Evolutionary conservation across 2,329 filamentous ascomycete species (phyloP), one percentile per base, ranked within the genome.

Genomic region (Acephala macrosclerotiorum): DNA sequence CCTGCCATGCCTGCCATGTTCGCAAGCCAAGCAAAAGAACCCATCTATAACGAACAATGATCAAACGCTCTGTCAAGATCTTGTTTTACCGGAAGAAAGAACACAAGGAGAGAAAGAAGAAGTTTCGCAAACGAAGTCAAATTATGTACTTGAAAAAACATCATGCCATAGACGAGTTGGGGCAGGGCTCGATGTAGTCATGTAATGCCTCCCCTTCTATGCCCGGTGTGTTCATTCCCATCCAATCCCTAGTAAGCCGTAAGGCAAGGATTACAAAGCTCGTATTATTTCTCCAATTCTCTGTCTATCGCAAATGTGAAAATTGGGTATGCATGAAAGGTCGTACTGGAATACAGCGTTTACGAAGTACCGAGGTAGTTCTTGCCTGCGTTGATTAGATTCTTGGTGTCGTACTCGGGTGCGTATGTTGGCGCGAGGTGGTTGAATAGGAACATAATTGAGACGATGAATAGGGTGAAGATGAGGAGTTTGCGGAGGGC

Each of bases 401-500:
- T 70, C 66, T 74, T 71, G 8, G 86, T 80, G 74, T 87, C 82
- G 70, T 87, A 87, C 40, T 82, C 83, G 35, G 84, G 80, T 18
- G 83, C 84, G 68, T 88, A 88, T 33, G 81, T 83, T 25, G 89
- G 89, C 57, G 88, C 89, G 69, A 92, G 79, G 47, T 88, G 87
- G 67, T 87, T 87, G 64, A 96, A 86, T 22, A 96, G 79, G 70
- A 92, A 78, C 79, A 96, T 89, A 72, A 95, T 79, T 60, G 86
- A 80, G 69, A 91, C 79, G 65, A 92, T 77, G 22, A 86, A 84
- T 29, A 85, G 79, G 60, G 83, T 86, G 67, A 95, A 87, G 72
- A 96, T 83, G 69, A 93, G 82, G 60, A 94, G 79, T 82, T 95
- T 94, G 81, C 94, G 91, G 74, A 92, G 83, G 56, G 89, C 86